Percentiles rank a stretch among this genome's conserved stretches.
These are phyloP conservation scores for Oryza longistaminata DNA, from an alignment of 176 grass and related monocot genomes.

Conservation along the genomic window DNA sequence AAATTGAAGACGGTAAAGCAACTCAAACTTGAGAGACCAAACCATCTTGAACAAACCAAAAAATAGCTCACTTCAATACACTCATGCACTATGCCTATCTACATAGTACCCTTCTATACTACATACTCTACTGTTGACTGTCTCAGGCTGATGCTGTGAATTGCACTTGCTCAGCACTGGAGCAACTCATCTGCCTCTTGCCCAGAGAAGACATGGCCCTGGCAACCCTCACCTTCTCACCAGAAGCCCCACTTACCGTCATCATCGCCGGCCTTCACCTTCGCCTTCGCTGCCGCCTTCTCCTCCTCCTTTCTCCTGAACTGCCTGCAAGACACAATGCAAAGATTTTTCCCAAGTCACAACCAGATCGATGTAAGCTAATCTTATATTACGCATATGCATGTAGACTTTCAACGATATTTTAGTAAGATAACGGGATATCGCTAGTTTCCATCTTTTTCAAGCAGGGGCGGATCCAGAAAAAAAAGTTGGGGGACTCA, in stretches of 20 bases:
- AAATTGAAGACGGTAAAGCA: not conserved
- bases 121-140: not conserved
- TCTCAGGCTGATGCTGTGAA: not conserved
- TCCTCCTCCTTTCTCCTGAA: constrained; percentile 65
- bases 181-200: constrained; percentile 39
- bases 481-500: too few relatives aligned
- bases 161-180: constrained; percentile 20
- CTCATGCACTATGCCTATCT: not conserved
- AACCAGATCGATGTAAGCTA: not conserved
- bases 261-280: not conserved
- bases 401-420: too few relatives aligned
- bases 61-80: not conserved
- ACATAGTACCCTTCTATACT: not conserved
- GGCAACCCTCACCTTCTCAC: constrained; percentile 76
- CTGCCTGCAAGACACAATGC: constrained; percentile 35
- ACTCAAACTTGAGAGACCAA: not conserved
- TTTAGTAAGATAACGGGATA: too few relatives aligned
- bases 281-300: not conserved
- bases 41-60: not conserved
- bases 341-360: not conserved
- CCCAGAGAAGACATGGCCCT: constrained; percentile 62
- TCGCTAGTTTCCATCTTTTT: too few relatives aligned
- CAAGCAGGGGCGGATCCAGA: too few relatives aligned
- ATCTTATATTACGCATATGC: too few relatives aligned
- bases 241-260: constrained; percentile 67